Percentiles rank a stretch among this genome's conserved stretches.
These are phyloP conservation scores for Xylaria sp. DNA, from an alignment of 495 filamentous ascomycete species.

Conservation along the genomic window DNA sequence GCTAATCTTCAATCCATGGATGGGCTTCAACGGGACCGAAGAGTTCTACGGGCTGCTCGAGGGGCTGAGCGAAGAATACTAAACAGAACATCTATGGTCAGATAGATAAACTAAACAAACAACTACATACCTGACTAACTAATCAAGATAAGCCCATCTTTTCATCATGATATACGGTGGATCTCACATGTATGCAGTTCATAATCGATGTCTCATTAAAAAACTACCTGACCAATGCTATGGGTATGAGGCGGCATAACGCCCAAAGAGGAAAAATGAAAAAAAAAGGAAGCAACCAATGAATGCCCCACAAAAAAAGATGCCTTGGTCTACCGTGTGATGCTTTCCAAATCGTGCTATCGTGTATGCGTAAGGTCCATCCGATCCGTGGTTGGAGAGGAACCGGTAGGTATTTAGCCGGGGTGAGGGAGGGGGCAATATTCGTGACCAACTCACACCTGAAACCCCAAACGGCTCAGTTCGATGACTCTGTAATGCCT, in stretches of 20 bases:
- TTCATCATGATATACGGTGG: background rate
- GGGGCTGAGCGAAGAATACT: slow-evolving; percentile 22
- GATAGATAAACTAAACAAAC: too few relatives aligned
- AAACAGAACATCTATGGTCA: too few relatives aligned
- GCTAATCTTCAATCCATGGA: slow-evolving; percentile 41
- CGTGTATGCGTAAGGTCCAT: background rate
- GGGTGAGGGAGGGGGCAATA: background rate
- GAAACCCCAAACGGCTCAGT: background rate
- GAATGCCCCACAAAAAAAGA: background rate
- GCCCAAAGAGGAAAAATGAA: too few relatives aligned
- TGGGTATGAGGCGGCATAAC: slow-evolving; percentile 1
- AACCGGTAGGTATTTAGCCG: background rate
- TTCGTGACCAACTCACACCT: background rate
- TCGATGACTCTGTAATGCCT: background rate
- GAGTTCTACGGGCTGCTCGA: slow-evolving; percentile 33
- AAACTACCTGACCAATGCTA: slow-evolving; percentile 3
- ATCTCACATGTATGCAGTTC: background rate
- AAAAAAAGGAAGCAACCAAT: too few relatives aligned
- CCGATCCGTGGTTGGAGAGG: too few relatives aligned
- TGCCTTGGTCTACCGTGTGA: background rate
- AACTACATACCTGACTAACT: too few relatives aligned
- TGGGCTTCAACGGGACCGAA: slow-evolving; percentile 36
- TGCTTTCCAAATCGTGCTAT: slow-evolving; percentile 1
- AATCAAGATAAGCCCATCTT: too few relatives aligned
- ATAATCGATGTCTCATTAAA: slow-evolving; percentile 5